phyloP scores from a whole-genome alignment of 768 basidiomycete species.

The Collybia nuda region DNA sequence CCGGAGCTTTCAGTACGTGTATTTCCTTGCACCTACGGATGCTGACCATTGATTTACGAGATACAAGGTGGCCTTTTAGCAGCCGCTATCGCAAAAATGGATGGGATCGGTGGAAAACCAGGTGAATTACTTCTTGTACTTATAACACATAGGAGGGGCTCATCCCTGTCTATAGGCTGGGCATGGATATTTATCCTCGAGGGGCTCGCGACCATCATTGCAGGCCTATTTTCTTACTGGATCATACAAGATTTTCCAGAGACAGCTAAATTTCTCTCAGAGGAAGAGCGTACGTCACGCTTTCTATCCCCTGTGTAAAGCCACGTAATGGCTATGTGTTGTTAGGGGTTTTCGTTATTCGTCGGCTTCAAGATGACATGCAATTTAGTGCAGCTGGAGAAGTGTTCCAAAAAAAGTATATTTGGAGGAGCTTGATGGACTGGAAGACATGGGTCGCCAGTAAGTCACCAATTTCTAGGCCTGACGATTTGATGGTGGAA shows the following conservation, averaged over 20 bases:
- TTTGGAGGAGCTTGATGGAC: slow-evolving; percentile 62
- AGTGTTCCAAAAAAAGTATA: slow-evolving; percentile 50
- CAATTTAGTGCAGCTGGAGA: slow-evolving; percentile 66
- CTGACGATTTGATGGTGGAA: not conserved
- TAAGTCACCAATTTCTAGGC: slow-evolving; percentile 28
- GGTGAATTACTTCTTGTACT: slow-evolving; percentile 49
- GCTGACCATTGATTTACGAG: too few relatives aligned
- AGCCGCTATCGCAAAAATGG: slow-evolving; percentile 68
- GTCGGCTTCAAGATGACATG: slow-evolving; percentile 63
- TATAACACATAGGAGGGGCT: not conserved
- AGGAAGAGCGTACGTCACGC: slow-evolving; percentile 50
- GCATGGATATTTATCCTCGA: slow-evolving; percentile 77
- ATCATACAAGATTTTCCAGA: slow-evolving; percentile 80
- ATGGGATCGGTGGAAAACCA: slow-evolving; percentile 61
- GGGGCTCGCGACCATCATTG: slow-evolving; percentile 65
- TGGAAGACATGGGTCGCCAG: slow-evolving; percentile 77
- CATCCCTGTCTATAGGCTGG: slow-evolving; percentile 36
- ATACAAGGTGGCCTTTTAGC: slow-evolving; percentile 59
- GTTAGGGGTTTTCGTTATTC: slow-evolving; percentile 60
- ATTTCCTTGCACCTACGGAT: not conserved
- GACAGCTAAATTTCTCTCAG: slow-evolving; percentile 66
- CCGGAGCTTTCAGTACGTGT: slow-evolving; percentile 68
- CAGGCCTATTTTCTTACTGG: slow-evolving; percentile 64
- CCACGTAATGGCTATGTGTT: not conserved
- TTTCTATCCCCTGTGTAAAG: not conserved